Base-by-base conservation (phyloP, 345 rosid genomes). In the Xanthoceras sorbifolium region DNA sequence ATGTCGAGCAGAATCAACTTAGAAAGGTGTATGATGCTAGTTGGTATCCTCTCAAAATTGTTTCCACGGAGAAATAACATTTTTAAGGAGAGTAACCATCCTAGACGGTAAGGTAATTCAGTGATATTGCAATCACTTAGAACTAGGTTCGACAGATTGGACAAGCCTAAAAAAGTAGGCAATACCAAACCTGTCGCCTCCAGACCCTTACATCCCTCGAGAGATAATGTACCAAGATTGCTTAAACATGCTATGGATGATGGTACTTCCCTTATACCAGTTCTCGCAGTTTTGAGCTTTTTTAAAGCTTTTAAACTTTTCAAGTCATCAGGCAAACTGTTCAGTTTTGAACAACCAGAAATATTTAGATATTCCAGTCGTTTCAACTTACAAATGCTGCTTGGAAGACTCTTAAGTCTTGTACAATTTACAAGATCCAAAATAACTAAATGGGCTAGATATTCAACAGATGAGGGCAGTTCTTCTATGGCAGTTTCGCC, bases 361-460 rank as follows among this genome's bases (percentile, higher is more conserved):
- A 67, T 4, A 64, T 38, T 52, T 32, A 86, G 80, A 57, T 8
- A 28, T 73, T 60, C 62, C 1, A 84, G 78, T 36, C 59, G 64
- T 64, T 75, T 76, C 50, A 78, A 71, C 63, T 71, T 69, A 54
- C 63, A 62, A 52, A 84, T 71, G 18, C 14, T 44, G 6, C 22
- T 44, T 20, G 61, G 73, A 25, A 34, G 10, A 8, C 40, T 32
- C 64, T 17, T 26, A 28, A 48, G 40, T 8, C 31, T 46, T 28
- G 59, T 5, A 29, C 72, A 46, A 17, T 10, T 17, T 76, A 62
- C 10, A 55, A 73, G 87, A 82, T 26, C 80, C 29, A 52, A 4
- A 42, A 70, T 84, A 32, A 73, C 74, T 61, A 86, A 84, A 3
- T 14, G 60, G 5, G 73, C 64, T 9, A 74, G 61, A 25, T 26